These are phyloP conservation scores for Thelonectria blattea DNA, from an alignment of 2,329 filamentous ascomycete genomes.

Conservation along the genomic window DNA sequence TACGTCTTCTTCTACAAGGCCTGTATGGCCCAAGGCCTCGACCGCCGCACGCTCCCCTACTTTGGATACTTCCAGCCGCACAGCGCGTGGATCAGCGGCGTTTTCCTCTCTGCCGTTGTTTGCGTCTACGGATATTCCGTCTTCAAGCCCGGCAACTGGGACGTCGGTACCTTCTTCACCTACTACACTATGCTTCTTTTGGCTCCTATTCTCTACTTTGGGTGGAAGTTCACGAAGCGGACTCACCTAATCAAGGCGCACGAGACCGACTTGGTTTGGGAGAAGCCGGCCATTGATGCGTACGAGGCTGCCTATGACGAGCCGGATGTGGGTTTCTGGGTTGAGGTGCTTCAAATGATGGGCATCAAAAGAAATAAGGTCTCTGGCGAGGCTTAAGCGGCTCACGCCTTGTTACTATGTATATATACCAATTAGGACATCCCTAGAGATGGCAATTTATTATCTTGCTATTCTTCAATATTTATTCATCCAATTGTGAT, in stretches of 20 bases:
- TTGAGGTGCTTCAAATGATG: constrained; percentile 18
- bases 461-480: neutral
- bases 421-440: neutral
- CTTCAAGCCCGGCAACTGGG: constrained; percentile 51
- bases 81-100: constrained; percentile 50
- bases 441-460: neutral
- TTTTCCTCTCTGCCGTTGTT: constrained; percentile 36
- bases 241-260: constrained; percentile 20
- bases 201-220: constrained; percentile 16
- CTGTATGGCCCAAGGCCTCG: constrained; percentile 55
- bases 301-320: constrained; percentile 21
- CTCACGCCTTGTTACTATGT: neutral
- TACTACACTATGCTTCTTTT: constrained; percentile 57
- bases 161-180: constrained; percentile 51
- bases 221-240: constrained; percentile 24
- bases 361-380: constrained; percentile 13
- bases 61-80: constrained; percentile 63
- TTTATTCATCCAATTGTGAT: no score
- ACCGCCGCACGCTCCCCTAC: constrained; percentile 61
- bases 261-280: constrained; percentile 25
- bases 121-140: constrained; percentile 58
- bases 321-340: constrained; percentile 20
- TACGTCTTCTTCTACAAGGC: constrained; percentile 57
- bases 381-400: neutral
- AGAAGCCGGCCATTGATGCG: constrained; percentile 23